These are phyloP conservation scores for Starmerella bacillaris DNA, from an alignment of 805 yeast species.

Conservation along the genomic window DNA sequence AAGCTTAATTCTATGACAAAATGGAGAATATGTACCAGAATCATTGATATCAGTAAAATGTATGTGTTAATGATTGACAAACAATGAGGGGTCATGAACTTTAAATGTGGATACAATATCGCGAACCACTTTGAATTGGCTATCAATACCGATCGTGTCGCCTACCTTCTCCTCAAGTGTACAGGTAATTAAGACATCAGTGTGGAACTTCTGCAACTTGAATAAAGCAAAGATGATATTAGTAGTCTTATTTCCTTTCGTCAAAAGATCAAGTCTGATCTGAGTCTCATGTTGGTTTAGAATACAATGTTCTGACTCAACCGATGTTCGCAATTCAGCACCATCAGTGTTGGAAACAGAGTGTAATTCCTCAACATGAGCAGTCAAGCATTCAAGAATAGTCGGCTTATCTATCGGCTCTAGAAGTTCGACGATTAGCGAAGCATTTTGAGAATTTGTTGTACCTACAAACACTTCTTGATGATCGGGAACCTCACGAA, in stretches of 20 bases:
- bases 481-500: conserved; percentile 78
- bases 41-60: no score
- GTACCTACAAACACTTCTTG: conserved; percentile 71
- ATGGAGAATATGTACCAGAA: no score
- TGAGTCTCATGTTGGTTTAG: conserved; percentile 9
- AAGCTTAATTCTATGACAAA: no score
- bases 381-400: conserved; percentile 11
- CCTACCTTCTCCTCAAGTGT: not conserved
- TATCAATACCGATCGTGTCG: conserved; percentile 2
- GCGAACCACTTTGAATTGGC: conserved; percentile 8
- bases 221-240: conserved; percentile 13
- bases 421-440: conserved; percentile 26
- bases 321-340: conserved; percentile 5
- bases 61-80: no score
- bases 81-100: conserved; percentile 12
- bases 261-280: conserved; percentile 12
- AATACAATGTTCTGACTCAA: conserved; percentile 4
- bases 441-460: conserved; percentile 20
- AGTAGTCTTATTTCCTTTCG: conserved; percentile 1
- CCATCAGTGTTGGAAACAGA: conserved; percentile 9
- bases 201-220: conserved; percentile 12
- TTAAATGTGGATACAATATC: conserved; percentile 8
- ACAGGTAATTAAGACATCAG: conserved; percentile 17
- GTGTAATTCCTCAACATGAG: conserved; percentile 17
- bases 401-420: conserved; percentile 22